Evolutionary conservation across 2,329 filamentous ascomycete genomes (phyloP), one percentile per base, ranked within the genome.

Genomic region (Hypoxylon sp.): DNA sequence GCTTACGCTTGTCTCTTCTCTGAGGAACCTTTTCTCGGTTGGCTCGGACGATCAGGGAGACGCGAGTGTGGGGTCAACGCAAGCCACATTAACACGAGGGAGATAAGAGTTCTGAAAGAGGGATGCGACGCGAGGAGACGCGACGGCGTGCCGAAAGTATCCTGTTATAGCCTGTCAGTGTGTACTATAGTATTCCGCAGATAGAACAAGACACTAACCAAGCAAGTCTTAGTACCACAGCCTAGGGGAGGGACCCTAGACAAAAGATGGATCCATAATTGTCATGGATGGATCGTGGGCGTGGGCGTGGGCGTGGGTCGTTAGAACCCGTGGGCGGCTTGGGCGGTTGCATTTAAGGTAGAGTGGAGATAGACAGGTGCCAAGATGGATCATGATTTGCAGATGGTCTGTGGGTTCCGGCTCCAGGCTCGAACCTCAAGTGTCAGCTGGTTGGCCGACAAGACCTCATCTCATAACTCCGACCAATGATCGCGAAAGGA

Each of bases 371-470:
- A 59, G 52, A 55, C 57, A 65, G 48, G 52, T 53, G 72, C 71
- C 74, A 76, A 74, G 73, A 71, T 53, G 60, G 55, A 59, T 69
- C 65, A 78, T 80, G 77, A 80, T 80, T 80, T 78, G 79, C 76
- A 77, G 75, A 76, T 72, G 74, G 75, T 74, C 76, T 75, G 76
- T 77, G 75, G 72, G 68, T 72, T 73, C 65, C 61, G 63, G 69
- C 64, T 62, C 72, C 72, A 69, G 67, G 67, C 68, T 72, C 63
- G 67, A 60, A 67, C 67, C 56, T 68, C 59, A 67, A 60, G 70
- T 79, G 78, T 80, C 78, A 80, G 78, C 78, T 80, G 78, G 75
- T 78, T 79, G 74, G 75, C 72, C 70, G 67, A 69, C 70, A 66
- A 74, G 74, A 75, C 73, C 68, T 75, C 73, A 68, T 59, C 49